Base-by-base conservation (phyloP, 768 basidiomycete species). In the Kwoniella europaea region DNA sequence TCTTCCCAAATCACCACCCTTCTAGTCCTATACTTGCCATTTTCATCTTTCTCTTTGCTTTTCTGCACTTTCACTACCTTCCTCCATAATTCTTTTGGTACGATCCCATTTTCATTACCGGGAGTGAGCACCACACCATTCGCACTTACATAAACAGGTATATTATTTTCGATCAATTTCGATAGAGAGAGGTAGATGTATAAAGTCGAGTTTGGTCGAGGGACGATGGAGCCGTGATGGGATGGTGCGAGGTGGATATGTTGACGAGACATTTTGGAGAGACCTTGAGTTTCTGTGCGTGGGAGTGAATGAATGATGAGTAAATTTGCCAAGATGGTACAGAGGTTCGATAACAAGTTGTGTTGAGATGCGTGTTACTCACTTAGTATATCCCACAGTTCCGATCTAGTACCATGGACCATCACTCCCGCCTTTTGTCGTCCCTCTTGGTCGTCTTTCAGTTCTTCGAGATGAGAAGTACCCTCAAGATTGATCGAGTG, bases 221-320 rank as follows among this genome's bases (percentile, higher is more conserved):
- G 94, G 35, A 93, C 94, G 66, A 63, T 65, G 15, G 53, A 13
- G 24, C 75, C 89, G 5, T 88, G 87, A 2, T 80, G 84, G 44
- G 91, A 90, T 80, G 94, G 91, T 0, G 95, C 94, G 15, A 97
- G 86, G 82, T 99, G 96, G 50, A 98, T 91, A 78, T 98, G 94
- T 78, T 94, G 96, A 27, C 96, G 87, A 13, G 84, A 87, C 94
- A 95, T 97, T 72, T 87, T 90, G 0, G 91, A 93, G 18, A 97
- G 83, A 0, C 94, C 94, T 72, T 70, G 52, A 13, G 22, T 22
- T n/a, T 65, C 68, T 70, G 6, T 4, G 35, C 7, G 35, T 35
- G 35, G 35, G 6, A 35, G n/a, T 6, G 7, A 35, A 35, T 35
- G 35, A 7, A 35, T 35, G 35, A 9, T 35, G 7, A 35, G 35